Base-by-base conservation (phyloP, 2,329 filamentous ascomycete species). In the Gaeumannomyces sp. region DNA sequence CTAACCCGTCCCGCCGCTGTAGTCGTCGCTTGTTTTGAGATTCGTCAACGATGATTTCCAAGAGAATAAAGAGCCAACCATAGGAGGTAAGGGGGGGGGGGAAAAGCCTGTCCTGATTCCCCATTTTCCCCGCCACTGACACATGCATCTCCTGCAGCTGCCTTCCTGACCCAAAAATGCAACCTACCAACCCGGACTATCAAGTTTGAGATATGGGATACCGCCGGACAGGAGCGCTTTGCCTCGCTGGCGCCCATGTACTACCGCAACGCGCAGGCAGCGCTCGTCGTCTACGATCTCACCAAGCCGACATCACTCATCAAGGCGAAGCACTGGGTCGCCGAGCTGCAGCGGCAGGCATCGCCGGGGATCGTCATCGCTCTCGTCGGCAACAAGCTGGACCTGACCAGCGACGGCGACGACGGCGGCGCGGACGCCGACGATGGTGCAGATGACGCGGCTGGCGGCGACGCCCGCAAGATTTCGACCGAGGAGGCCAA, bases 21-120 rank as follows among this genome's bases (percentile, higher is more conserved):
- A 96, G 95, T 98, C 95, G 62, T 99, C 95, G 60, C 88, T 99
- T 66, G 95, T 99, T 68, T 85, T 99, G 75, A 92, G 95, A 74
- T 99, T 99, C 79, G 95, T 99, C 76, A 98, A 98, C 85, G 95
- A 99, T 81, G 94, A 98, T 79, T 99, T 99, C 74, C 95, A 99
- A 82, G 95, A 98, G 80, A 98, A 98, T 80, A 98, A 98, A 83
- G 95, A 99, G 78, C 95, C 95, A 68, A 99, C 95, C 70, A 99
- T 99, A 79, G 95, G 95, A 84, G 93, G 93, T 96, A 85, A 69
- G 84, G 16, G 33, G 35, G 19, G 4, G 16, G 38, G 8, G 7
- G n/a, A n/a, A 22, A 45, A 22, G 19, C 6, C 45, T 53, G 45
- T 13, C 57, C 57, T 13, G 57, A 1, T 16, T 38, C 57, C 25